Base-by-base conservation (phyloP, 257 asterid genomes). In the Osmanthus fragrans region DNA sequence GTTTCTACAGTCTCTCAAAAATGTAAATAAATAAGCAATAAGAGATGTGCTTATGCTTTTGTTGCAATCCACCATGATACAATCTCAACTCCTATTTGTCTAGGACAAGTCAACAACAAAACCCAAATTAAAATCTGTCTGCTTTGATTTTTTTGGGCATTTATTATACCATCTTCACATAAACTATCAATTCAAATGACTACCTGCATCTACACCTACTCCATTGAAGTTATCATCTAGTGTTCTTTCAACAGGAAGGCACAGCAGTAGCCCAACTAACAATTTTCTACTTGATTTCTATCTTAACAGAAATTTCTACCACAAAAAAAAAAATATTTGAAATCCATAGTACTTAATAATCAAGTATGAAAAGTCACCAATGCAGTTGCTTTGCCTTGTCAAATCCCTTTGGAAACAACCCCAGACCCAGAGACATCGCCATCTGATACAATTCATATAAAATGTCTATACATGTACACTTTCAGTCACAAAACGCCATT, bases 401-500 rank as follows among this genome's bases (percentile, higher is more conserved):
- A 54, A 54, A 54, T 54, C 63, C 63, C 63, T n/a, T 56, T 7
- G 27, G 1, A 56, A 19, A 19, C 27, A 56, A 19, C 8, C 65
- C 13, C 29, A 56, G 27, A 19, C 65, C 27, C 12, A 19, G 65
- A 6, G 65, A 56, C 65, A 56, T 45, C 6, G n/a, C 65, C 27
- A n/a, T 25, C 65, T n/a, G 13, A 56, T 56, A 7, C 12, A 56
- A n/a, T n/a, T 23, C 65, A 56, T 56, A 21, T 56, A 56, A 19
- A 56, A 56, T 56, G 11, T n/a, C 6, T 54, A 13, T 3, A 49
- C 3, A 19, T 7, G 11, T 36, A 9, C 21, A 54, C 33, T 19
- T 30, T 40, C 33, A 23, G 73, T 45, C 77, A 3, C 37, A 58
- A 79, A 15, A 21, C 45, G 58, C 39, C 76, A 80, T 39, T 21